Base-by-base conservation (phyloP, 768 basidiomycete species). In the Mycena chlorophos region DNA sequence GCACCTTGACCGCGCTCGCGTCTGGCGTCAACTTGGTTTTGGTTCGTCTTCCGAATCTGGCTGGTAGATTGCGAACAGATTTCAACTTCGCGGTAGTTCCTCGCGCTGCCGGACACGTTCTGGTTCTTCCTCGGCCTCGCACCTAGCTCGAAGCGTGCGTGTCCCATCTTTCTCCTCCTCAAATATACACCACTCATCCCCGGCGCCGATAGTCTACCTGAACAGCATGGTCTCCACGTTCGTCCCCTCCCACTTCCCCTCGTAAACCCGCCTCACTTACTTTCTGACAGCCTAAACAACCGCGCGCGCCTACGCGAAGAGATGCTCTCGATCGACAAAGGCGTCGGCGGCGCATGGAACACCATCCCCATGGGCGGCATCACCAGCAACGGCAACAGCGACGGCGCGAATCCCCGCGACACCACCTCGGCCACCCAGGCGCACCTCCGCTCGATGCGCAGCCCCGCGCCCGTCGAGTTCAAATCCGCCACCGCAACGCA, bases 171-270 rank as follows among this genome's bases (percentile, higher is more conserved):
- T 22, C 42, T 5, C 26, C 17, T 4, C 17, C n/a, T n/a, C 1
- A 13, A n/a, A 31, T 43, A 16, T 1, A 38, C 38, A 29, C 19
- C 2, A 29, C n/a, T 31, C 4, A 49, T 19, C 5, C 20, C 17
- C 23, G 34, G 29, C 2, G 5, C 26, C 5, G 6, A n/a, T 17
- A 60, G 59, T 56, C 5, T 60, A 60, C 34, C 56, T 56, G 59
- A 60, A 60, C 25, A 60, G 59, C 43, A 60, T 60, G 59, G 31
- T 60, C 12, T 46, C 59, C 16, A 60, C 55, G 59, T 60, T 37
- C 6, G 49, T 37, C 14, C n/a, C 26, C 23, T 46, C 25, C 26
- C 19, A 2, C n/a, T 4, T 14, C 29, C 6, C 17, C 12, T 20
- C n/a, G 2, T 19, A 28, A 4, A n/a, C 16, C n/a, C 19, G 31